Evolutionary conservation across 2,329 filamentous ascomycete genomes (phyloP), one percentile per base, ranked within the genome.

Genomic region (Exophiala spinifera): DNA sequence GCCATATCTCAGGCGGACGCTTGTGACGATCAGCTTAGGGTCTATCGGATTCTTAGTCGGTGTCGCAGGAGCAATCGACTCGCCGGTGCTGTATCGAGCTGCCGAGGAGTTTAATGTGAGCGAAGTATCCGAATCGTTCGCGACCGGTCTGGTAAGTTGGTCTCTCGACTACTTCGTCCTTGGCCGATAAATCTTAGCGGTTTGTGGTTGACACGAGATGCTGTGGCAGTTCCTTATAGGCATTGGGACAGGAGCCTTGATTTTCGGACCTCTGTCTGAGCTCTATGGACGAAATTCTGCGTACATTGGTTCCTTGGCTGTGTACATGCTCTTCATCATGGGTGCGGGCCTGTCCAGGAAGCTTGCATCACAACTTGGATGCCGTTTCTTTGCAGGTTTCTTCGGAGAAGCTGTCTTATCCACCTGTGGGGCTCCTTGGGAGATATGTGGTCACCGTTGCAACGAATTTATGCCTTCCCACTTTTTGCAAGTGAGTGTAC

Each of bases 281-380:
- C 76, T 74, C 1, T 62, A 76, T 2, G 76, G 76, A 3, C 70
- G 76, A 19, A 80, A 79, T 56, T 71, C 72, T 0, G 73, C 77
- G 1, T 81, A 80, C 56, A 68, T 79, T 1, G 63, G 67, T 13
- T 74, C 78, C 0, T 64, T 77, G n/a, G 67, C 67, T 14, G 62
- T 74, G n/a, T 80, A 75, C 52, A 73, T 79, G 63, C 66, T 77
- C 43, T 81, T 76, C 49, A 69, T 79, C 36, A 70, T 79, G 60
- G 77, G 72, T 0, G 70, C 72, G 0, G 79, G 69, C 1, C 60
- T 79, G 15, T 64, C 76, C 1, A 72, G 72, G 3, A 77, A 72
- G 13, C 71, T 80, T 46, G 70, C 64, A 0, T 72, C 72, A 2
- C 75, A 78, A 45, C 64, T 79, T 4, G 69, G 70, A 0, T 79